Evolutionary conservation across 106 monocot species (phyloP).

Genomic region (Platanthera guangdongensis): DNA sequence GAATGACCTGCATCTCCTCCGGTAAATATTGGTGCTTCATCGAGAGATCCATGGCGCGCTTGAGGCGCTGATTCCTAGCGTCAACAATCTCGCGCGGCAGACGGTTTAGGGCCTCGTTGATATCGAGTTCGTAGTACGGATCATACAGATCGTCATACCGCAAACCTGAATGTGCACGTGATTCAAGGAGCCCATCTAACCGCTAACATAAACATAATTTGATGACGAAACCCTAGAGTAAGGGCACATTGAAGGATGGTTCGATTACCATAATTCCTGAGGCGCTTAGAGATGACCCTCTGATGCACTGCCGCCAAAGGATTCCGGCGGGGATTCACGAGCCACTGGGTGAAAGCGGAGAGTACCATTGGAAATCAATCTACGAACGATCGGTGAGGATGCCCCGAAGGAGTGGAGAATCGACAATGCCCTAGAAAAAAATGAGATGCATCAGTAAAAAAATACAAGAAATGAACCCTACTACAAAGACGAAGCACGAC

Average conservation of each 20-base stretch:
- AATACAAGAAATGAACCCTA: too few species aligned
- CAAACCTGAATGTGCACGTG: constrained; percentile 32
- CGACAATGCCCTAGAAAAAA: too few species aligned
- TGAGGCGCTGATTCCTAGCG: constrained; percentile 88
- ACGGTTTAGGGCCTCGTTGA: constrained; percentile 86
- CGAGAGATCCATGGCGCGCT: constrained; percentile 95
- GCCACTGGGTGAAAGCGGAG: constrained; percentile 25
- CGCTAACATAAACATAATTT: not conserved
- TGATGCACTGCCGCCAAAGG: constrained; percentile 70
- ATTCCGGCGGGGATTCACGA: constrained; percentile 66
- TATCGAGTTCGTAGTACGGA: constrained; percentile 77
- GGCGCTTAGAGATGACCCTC: constrained; percentile 56
- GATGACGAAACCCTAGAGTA: constrained; percentile 2
- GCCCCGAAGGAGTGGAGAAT: too few species aligned
- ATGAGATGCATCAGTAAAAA: too few species aligned
- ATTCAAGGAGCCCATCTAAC: not conserved
- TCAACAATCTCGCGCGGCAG: constrained; percentile 89
- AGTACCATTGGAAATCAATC: constrained; percentile 16
- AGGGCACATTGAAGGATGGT: not conserved
- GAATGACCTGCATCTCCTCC: constrained; percentile 57
- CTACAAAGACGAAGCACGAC: too few species aligned
- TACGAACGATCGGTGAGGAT: not conserved
- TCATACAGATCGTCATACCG: constrained; percentile 90
- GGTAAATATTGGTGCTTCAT: constrained; percentile 95
- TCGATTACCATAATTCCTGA: constrained; percentile 62